Evolutionary conservation across 352 stramenopile species (phyloP).

Genomic region (Phytophthora idaei): DNA sequence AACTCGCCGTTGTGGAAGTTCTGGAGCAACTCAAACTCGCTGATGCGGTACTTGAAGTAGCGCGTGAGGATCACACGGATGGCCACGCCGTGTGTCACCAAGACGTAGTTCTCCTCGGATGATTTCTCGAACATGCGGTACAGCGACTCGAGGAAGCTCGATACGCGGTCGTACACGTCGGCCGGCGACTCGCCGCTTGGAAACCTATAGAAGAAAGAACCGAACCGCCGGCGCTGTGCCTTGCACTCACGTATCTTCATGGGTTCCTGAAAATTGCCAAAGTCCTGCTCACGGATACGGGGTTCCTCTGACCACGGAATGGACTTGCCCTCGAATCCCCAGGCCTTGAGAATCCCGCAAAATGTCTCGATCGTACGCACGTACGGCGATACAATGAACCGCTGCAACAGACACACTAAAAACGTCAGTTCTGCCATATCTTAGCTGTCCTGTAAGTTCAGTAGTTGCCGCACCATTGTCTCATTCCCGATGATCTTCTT

Average conservation of each 20-base stretch:
- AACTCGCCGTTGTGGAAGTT: slow-evolving; percentile 90
- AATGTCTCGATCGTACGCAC: slow-evolving; percentile 90
- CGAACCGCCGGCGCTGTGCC: slow-evolving; percentile 72
- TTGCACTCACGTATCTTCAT: slow-evolving; percentile 86
- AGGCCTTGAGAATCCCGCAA: slow-evolving; percentile 76
- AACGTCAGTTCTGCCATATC: background rate
- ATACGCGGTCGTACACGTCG: slow-evolving; percentile 90
- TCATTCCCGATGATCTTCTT: slow-evolving; percentile 82
- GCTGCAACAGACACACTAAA: slow-evolving; percentile 38
- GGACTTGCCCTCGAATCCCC: slow-evolving; percentile 51
- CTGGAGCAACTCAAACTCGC: slow-evolving; percentile 83
- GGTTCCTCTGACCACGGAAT: slow-evolving; percentile 86
- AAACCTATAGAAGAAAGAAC: slow-evolving; percentile 91
- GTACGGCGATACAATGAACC: slow-evolving; percentile 88
- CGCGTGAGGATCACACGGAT: slow-evolving; percentile 90
- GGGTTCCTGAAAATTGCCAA: slow-evolving; percentile 90
- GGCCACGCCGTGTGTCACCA: slow-evolving; percentile 88
- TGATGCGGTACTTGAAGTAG: slow-evolving; percentile 90
- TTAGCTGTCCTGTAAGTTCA: background rate
- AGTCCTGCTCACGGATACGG: slow-evolving; percentile 90
- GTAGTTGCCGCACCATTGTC: slow-evolving; percentile 51
- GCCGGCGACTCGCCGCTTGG: slow-evolving; percentile 87
- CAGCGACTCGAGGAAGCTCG: slow-evolving; percentile 88
- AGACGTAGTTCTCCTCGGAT: slow-evolving; percentile 80
- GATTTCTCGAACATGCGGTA: slow-evolving; percentile 87